Conservation (phyloP, 2,329 filamentous ascomycete genomes). For the Talaromyces sp. region DNA sequence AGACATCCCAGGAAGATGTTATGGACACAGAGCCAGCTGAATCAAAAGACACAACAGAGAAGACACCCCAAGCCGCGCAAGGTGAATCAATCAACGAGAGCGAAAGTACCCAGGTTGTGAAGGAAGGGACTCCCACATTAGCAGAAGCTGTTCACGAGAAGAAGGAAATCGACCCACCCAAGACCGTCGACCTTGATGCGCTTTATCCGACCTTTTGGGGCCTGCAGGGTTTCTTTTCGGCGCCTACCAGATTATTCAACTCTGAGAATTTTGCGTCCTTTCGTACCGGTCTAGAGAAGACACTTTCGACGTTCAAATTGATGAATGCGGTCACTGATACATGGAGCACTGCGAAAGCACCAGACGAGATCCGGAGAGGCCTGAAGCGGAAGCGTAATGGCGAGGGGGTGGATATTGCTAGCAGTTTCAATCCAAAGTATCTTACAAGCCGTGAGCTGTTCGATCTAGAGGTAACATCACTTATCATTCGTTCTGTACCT, state of each 20-base stretch:
- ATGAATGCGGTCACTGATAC: slow-evolving; percentile 66
- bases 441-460: slow-evolving; percentile 96
- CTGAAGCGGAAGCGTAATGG: slow-evolving; percentile 67
- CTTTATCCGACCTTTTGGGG: slow-evolving; percentile 95
- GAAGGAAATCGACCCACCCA: slow-evolving; percentile 37
- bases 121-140: not conserved
- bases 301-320: slow-evolving; percentile 71
- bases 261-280: slow-evolving; percentile 63
- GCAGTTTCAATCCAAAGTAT: slow-evolving; percentile 94
- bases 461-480: slow-evolving; percentile 69
- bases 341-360: slow-evolving; percentile 54
- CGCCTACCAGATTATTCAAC: slow-evolving; percentile 79
- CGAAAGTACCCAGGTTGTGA: slow-evolving; percentile 16
- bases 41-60: slow-evolving; percentile 33
- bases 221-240: slow-evolving; percentile 85
- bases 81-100: slow-evolving; percentile 21
- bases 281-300: slow-evolving; percentile 60
- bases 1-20: slow-evolving; percentile 44
- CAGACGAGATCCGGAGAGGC: slow-evolving; percentile 62
- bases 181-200: slow-evolving; percentile 61
- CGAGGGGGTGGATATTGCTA: slow-evolving; percentile 61
- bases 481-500: not conserved
- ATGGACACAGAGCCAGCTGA: slow-evolving; percentile 59
- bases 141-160: slow-evolving; percentile 16
- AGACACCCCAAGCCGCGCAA: slow-evolving; percentile 31